A percentile compares a stretch with the other conserved stretches of the same genome.
Evolutionary conservation across 176 grass and related monocot species (phyloP).

Genomic region (Oryza australiensis): DNA sequence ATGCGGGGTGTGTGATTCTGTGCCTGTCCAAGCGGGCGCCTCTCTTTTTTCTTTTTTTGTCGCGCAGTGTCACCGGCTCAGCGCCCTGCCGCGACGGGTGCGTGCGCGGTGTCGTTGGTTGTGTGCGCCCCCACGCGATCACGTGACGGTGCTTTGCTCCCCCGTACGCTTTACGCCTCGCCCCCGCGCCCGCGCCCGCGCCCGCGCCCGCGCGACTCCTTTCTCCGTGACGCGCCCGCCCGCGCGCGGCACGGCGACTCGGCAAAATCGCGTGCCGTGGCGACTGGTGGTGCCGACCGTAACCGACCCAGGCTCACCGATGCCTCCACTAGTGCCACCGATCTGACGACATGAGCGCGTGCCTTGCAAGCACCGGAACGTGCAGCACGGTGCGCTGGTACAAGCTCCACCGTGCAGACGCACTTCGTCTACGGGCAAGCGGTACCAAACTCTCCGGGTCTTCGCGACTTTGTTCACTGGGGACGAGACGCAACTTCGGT

Average conservation of each 20-base stretch:
- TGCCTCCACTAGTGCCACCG: not conserved
- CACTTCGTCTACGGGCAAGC: not conserved
- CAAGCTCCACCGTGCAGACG: not conserved
- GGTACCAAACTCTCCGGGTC: not conserved
- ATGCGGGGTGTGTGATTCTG: not conserved
- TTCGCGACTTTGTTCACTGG: not conserved
- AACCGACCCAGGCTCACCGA: no score
- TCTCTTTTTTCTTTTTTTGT: not conserved
- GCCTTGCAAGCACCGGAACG: not conserved
- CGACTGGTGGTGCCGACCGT: no score
- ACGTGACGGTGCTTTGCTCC: conserved; percentile 23
- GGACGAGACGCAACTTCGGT: not conserved
- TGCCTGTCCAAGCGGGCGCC: not conserved
- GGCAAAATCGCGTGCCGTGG: not conserved
- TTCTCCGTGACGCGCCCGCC: not conserved
- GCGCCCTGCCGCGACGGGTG: not conserved
- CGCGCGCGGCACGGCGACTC: no score
- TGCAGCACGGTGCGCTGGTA: not conserved
- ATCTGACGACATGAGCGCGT: not conserved
- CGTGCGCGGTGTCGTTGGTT: not conserved
- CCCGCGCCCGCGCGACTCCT: no score
- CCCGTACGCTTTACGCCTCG: not conserved
- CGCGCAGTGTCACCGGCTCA: not conserved
- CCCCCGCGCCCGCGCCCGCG: not conserved
- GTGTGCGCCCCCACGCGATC: not conserved